Base-by-base conservation (phyloP, 768 basidiomycete genomes). In the Termitomyces sp. region DNA sequence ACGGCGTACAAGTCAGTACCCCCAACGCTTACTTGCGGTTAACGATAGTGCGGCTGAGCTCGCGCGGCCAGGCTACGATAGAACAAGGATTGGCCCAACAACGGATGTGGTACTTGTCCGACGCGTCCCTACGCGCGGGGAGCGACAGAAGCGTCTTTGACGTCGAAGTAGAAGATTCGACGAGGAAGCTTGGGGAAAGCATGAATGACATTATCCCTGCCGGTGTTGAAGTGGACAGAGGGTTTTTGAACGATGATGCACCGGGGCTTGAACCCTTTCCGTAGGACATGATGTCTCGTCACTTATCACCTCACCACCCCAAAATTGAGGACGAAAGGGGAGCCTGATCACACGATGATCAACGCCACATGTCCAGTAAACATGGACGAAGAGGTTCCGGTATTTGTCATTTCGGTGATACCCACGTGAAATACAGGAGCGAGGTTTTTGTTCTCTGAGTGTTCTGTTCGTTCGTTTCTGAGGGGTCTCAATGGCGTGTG, bases 51-150 rank as follows among this genome's bases (percentile, higher is more conserved):
- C n/a, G 19, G n/a, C n/a, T 15, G 19, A 34, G 15, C 2, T 15
- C 24, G 44, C 48, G 22, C 32, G 9, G 49, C 7, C 56, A 73
- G 64, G 70, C 71, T 22, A 68, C 71, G 63, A 65, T 73, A 11
- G 71, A 74, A 48, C 72, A 74, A 51, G 71, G 71, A 10, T 58
- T 71, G 24, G 71, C 72, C 4, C 72, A 74, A 45, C 72, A 74
- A 53, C 65, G 72, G 24, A 72, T 74, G 71, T 74, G 72, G 72
- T 60, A 60, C 34, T 45, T 51, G 9, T 55, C 57, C 12, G 57
- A 47, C 42, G 40, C 61, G 1, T 55, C 57, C 24, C 41, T 64
- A 17, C 30, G 45, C 14, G 55, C 48, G 10, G 63, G 63, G 2
- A 64, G 61, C 28, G 59, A 64, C 32, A n/a, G 17, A 26, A 54